These are phyloP conservation scores for Phaseolus coccineus DNA, from an alignment of 331 rosid species.

Conservation along the genomic window DNA sequence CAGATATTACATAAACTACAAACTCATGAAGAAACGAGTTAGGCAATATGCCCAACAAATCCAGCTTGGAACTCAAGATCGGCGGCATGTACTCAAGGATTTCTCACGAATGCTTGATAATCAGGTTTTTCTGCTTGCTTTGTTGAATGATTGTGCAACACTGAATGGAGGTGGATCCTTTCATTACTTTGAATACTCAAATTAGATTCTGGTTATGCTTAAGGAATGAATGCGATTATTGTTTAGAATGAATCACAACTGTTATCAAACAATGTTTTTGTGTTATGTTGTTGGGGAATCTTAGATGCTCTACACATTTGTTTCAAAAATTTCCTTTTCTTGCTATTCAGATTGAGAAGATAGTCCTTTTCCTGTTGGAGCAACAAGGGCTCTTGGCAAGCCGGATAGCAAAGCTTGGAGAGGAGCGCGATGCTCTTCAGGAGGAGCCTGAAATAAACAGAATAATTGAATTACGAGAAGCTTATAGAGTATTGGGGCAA, in stretches of 20 bases:
- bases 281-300: not conserved
- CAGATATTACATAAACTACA: constrained; percentile 95
- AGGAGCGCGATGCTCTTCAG: constrained; percentile 66
- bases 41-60: constrained; percentile 86
- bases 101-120: constrained; percentile 93
- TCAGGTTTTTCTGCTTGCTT: constrained; percentile 62
- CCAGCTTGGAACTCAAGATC: constrained; percentile 80
- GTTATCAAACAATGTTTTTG: not conserved
- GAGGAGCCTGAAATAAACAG: constrained; percentile 75
- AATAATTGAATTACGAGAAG: constrained; percentile 74
- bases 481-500: constrained; percentile 78
- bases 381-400: constrained; percentile 96
- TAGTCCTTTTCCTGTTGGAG: constrained; percentile 91
- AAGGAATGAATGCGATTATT: constrained; percentile 14
- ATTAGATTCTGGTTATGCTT: not conserved
- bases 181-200: constrained; percentile 7
- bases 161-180: not conserved
- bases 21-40: constrained; percentile 93
- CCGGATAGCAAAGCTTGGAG: constrained; percentile 77
- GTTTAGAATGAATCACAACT: constrained; percentile 34
- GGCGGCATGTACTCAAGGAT: constrained; percentile 85
- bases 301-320: constrained; percentile 6
- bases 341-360: constrained; percentile 80
- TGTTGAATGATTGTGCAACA: constrained; percentile 11
- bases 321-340: constrained; percentile 34